Conservation (phyloP, 805 yeast species). For the Candida wancherniae region DNA sequence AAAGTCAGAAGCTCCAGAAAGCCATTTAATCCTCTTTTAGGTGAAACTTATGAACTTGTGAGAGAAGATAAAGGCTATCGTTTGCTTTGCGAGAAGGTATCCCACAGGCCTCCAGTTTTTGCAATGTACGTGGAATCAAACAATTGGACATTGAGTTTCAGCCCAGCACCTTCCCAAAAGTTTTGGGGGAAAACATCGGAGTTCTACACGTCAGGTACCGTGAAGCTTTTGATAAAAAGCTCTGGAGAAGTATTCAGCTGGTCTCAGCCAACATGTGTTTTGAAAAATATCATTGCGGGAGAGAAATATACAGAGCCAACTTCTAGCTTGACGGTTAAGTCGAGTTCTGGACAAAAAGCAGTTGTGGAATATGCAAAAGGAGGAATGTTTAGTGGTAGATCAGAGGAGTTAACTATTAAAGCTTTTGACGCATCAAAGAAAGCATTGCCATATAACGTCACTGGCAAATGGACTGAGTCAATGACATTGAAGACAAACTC, state of each 20-base stretch:
- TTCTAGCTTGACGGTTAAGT: conserved; percentile 58
- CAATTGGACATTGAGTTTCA: conserved; percentile 63
- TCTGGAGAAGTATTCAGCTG: conserved; percentile 76
- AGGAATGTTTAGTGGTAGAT: conserved; percentile 78
- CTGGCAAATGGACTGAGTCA: conserved; percentile 83
- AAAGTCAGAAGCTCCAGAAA: conserved; percentile 77
- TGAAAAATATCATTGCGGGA: conserved; percentile 89
- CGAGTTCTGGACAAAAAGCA: conserved; percentile 67
- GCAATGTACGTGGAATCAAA: conserved; percentile 73
- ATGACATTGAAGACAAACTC: conserved; percentile 43
- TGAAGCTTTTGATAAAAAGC: conserved; percentile 50
- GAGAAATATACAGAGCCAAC: conserved; percentile 90
- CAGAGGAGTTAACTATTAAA: conserved; percentile 57
- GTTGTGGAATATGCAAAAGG: conserved; percentile 71
- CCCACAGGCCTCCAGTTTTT: conserved; percentile 81
- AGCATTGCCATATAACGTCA: conserved; percentile 38
- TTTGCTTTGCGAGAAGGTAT: conserved; percentile 76
- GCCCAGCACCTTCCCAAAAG: conserved; percentile 75
- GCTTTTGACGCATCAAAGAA: conserved; percentile 36
- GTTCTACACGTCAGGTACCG: conserved; percentile 66
- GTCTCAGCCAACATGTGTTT: conserved; percentile 74
- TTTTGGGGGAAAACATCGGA: conserved; percentile 96
- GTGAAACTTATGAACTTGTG: conserved; percentile 89
- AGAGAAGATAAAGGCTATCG: conserved; percentile 78
- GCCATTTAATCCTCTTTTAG: conserved; percentile 91